A percentile compares a stretch with the other conserved stretches of the same genome.
Evolutionary conservation across 768 basidiomycete species (phyloP).

Genomic region (Auriscalpium microsporum): DNA sequence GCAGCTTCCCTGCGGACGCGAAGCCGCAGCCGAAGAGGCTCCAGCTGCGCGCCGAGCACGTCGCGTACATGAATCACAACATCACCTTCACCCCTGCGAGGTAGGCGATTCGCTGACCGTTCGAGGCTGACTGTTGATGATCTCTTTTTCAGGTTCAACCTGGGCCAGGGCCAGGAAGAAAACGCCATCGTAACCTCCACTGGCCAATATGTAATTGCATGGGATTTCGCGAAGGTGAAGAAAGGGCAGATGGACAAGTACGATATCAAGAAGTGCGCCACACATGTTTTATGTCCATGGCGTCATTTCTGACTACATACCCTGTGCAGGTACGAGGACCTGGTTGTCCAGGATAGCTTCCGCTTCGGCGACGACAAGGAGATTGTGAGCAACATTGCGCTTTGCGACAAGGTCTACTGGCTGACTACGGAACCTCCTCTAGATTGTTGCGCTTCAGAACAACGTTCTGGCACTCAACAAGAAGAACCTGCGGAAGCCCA

Average conservation of each 20-base stretch:
- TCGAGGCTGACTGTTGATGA: neutral
- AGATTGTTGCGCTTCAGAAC: constrained; percentile 94
- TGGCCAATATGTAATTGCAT: constrained; percentile 87
- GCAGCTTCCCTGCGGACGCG: constrained; percentile 88
- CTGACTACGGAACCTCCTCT: constrained; percentile 8
- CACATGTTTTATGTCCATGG: neutral
- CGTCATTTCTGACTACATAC: neutral
- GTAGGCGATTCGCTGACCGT: constrained; percentile 30
- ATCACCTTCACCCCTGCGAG: constrained; percentile 91
- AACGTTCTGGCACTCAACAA: constrained; percentile 92
- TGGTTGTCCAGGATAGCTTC: constrained; percentile 96
- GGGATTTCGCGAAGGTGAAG: constrained; percentile 97
- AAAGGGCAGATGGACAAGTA: constrained; percentile 86
- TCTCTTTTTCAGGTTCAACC: constrained; percentile 67
- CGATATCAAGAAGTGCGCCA: constrained; percentile 74
- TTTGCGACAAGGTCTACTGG: neutral
- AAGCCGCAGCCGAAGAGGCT: constrained; percentile 88
- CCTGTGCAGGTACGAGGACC: constrained; percentile 64
- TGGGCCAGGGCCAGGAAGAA: constrained; percentile 79
- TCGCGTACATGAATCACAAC: constrained; percentile 85
- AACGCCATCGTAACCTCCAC: constrained; percentile 94
- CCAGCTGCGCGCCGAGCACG: constrained; percentile 84
- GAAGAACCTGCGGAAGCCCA: constrained; percentile 81
- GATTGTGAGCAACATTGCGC: constrained; percentile 51
- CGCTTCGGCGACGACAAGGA: constrained; percentile 96